Conservation (phyloP, 495 filamentous ascomycete species). For the Collariella sp. region DNA sequence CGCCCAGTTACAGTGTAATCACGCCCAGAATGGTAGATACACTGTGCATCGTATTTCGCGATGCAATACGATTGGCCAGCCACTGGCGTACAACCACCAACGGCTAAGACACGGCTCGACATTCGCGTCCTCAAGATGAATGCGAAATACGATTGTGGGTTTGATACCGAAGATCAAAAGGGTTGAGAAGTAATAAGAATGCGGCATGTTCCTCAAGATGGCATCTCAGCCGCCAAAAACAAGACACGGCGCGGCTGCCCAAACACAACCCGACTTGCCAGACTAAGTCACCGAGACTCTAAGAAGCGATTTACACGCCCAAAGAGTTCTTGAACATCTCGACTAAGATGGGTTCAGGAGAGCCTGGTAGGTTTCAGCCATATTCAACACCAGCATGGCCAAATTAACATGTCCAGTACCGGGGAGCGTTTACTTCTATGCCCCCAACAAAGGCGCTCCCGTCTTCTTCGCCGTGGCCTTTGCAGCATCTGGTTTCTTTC, state of each 20-base stretch:
- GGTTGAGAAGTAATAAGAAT: neutral
- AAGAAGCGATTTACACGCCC: neutral
- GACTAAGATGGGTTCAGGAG: slow-evolving; percentile 30
- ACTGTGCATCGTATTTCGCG: slow-evolving; percentile 16
- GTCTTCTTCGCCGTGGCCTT: slow-evolving; percentile 62
- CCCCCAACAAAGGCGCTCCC: slow-evolving; percentile 63
- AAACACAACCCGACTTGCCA: neutral
- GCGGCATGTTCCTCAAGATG: neutral
- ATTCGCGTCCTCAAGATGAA: neutral
- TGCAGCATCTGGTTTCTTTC: slow-evolving; percentile 46
- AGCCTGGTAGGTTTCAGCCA: slow-evolving; percentile 22
- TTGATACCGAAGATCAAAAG: neutral
- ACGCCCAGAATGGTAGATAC: neutral
- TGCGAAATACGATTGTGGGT: slow-evolving; percentile 18
- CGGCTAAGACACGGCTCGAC: too few species aligned
- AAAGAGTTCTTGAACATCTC: neutral
- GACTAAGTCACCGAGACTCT: neutral
- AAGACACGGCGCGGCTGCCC: neutral
- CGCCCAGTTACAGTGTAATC: too few species aligned
- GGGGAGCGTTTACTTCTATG: slow-evolving; percentile 60
- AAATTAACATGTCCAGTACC: slow-evolving; percentile 23
- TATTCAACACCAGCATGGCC: neutral
- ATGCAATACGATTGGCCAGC: slow-evolving; percentile 21
- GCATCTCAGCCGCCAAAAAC: neutral
- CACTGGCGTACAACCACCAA: neutral